These are phyloP conservation scores for Scalesia atractyloides DNA, from an alignment of 129 eudicot genomes.

Conservation along the genomic window DNA sequence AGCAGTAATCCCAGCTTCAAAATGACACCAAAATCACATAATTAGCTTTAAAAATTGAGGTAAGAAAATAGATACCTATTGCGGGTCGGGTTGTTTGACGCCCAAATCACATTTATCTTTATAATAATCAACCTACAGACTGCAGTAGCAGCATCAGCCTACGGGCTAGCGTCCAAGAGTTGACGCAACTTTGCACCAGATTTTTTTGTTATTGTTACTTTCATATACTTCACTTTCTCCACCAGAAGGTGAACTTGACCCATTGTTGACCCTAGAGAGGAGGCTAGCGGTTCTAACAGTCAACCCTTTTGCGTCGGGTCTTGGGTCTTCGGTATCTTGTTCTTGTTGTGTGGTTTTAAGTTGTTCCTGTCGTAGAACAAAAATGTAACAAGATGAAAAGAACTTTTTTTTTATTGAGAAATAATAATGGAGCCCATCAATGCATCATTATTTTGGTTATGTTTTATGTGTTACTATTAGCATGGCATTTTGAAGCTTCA, in stretches of 20 bases:
- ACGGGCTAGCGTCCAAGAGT: constrained; percentile 63
- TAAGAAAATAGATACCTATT: no score
- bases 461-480: constrained; percentile 49
- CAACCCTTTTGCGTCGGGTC: constrained; percentile 26
- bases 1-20: no score
- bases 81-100: no score
- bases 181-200: constrained; percentile 77
- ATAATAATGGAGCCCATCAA: neutral
- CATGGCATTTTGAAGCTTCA: constrained; percentile 64
- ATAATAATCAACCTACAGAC: no score
- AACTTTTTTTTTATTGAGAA: neutral
- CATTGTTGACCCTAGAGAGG: constrained; percentile 68
- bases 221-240: constrained; percentile 49
- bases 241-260: constrained; percentile 40
- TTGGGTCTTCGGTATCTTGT: constrained; percentile 40
- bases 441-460: neutral
- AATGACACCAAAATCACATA: no score
- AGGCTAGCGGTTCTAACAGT: constrained; percentile 76
- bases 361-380: constrained; percentile 52
- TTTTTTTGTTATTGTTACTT: constrained; percentile 51
- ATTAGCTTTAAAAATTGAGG: no score
- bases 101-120: no score
- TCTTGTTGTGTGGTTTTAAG: constrained; percentile 37
- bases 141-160: constrained; percentile 25
- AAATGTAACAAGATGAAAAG: constrained; percentile 3